phyloP scores from a whole-genome alignment of 1,139 yeast genomes.

The Protomyces gravidus region DNA sequence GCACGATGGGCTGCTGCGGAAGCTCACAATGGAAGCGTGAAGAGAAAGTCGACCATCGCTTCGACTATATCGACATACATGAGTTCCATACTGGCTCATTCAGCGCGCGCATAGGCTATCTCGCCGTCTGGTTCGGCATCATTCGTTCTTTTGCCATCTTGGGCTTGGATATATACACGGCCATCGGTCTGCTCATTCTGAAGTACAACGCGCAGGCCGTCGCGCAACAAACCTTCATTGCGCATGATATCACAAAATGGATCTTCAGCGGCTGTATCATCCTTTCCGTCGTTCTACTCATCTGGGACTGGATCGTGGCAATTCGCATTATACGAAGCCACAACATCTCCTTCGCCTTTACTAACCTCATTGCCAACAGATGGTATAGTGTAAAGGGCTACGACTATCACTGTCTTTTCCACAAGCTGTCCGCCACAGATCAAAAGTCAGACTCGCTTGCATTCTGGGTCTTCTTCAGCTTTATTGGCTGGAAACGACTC shows the following conservation, averaged over 20 bases:
- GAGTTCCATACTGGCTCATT: slow-evolving; percentile 54
- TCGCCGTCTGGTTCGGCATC: slow-evolving; percentile 51
- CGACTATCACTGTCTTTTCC: slow-evolving; percentile 67
- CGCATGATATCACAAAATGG: slow-evolving; percentile 67
- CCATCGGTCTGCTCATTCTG: slow-evolving; percentile 68
- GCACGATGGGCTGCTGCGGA: slow-evolving; percentile 26
- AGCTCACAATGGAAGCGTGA: slow-evolving; percentile 31
- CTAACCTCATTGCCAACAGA: slow-evolving; percentile 60
- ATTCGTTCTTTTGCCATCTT: slow-evolving; percentile 56
- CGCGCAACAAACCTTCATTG: slow-evolving; percentile 49
- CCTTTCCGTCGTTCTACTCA: slow-evolving; percentile 58
- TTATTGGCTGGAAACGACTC: slow-evolving; percentile 61
- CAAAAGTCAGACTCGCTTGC: slow-evolving; percentile 64
- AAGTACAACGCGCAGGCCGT: slow-evolving; percentile 65
- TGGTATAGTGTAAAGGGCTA: slow-evolving; percentile 57
- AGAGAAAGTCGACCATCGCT: slow-evolving; percentile 31
- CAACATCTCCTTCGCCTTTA: slow-evolving; percentile 66
- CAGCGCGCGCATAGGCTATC: slow-evolving; percentile 54
- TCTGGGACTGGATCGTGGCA: slow-evolving; percentile 61
- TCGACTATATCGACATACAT: slow-evolving; percentile 40
- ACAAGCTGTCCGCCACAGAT: slow-evolving; percentile 59
- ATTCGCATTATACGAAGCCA: slow-evolving; percentile 54
- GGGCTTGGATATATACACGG: slow-evolving; percentile 74
- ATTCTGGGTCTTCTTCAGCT: slow-evolving; percentile 61
- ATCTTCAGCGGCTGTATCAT: slow-evolving; percentile 79